Evolutionary conservation across 495 filamentous ascomycete genomes (phyloP), one percentile per base, ranked within the genome.

Genomic region (Hypoxylon cercidicola): DNA sequence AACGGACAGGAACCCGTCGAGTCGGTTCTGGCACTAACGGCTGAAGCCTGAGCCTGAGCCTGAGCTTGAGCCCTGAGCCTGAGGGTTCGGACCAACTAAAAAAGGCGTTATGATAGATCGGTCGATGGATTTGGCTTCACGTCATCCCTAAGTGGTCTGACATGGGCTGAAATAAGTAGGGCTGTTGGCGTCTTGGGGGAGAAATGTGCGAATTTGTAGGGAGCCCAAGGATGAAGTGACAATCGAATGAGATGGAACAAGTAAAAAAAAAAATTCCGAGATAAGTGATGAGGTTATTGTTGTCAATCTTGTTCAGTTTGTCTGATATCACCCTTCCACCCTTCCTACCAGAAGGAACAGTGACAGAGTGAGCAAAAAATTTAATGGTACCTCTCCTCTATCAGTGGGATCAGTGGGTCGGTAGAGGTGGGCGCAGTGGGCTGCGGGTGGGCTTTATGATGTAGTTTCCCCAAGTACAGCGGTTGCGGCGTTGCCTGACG

Each of bases 281-380:
- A 20, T 30, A 32, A 44, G 55, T 25, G 35, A 44, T 37, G n/a
- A 12, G 49, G 49, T n/a, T 20, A 37, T 57, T 25, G 39, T 45
- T 18, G 23, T 16, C 52, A 37, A 44, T 53, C 55, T 46, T 55
- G 53, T 51, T 18, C 18, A 53, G 40, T 13, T 51, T 35, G 52
- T 64, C 21, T 61, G 64, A 66, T 66, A 66, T 66, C 64, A 66
- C 64, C 55, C 60, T 51, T 56, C 46, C 56, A 52, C 1, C 9
- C 30, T 25, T 25, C 23, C 23, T 25, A 21, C 37, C 51, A 45
- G 51, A 55, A 39, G 43, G 10, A 46, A 62, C 51, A 49, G 53
- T n/a, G n/a, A n/a, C n/a, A n/a, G n/a, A n/a, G n/a, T 37, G 23
- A 39, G 43, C 3, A 25, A 41, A 53, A 62, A 46, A 32, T 2